Base-by-base conservation (phyloP, 2,329 filamentous ascomycete genomes). In the Tolypocladium guangdongense region DNA sequence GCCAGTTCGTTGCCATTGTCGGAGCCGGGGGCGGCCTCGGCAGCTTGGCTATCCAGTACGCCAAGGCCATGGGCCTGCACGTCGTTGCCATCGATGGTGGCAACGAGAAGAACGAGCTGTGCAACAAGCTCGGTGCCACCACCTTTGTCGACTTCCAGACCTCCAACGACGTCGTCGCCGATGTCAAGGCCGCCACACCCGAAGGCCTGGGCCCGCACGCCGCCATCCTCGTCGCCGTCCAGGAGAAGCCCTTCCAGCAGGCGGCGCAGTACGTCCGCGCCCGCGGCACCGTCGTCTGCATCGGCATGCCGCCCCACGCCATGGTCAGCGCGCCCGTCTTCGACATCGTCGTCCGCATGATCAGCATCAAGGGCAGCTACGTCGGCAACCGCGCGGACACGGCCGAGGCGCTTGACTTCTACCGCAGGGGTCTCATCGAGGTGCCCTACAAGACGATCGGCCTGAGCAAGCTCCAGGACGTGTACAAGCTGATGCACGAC, bases 201-300 rank as follows among this genome's bases (percentile, higher is more conserved):
- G 90, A 92, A 62, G 88, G 88, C 22, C 79, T 89, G 18, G 92
- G 92, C 51, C 90, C 91, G 6, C 87, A 95, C 64, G 91, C 90
- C 39, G 90, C 92, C 57, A 77, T 96, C 60, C 78, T 96, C 46
- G 82, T 96, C 56, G 91, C 92, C 57, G 90, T 89, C 51, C 81
- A 78, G 62, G 91, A 96, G 80, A 89, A 86, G 77, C 92, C 92
- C 52, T 96, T 96, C 84, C 90, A 96, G 75, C 91, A 96, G 75
- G 92, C 92, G 43, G 84, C 88, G 49, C 84, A 81, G 71, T 96
- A 96, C 72, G 86, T 96, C 57, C 87, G 92, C 56, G 81, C 89
- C 53, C 83, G 84, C 56, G 92, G 92, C 55, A 80, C 82, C 39
- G 87, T 96, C 65, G 81, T 96, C 58, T 92, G 88, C 72, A 93